phyloP scores from a whole-genome alignment of 352 stramenopile species.

The Plasmopara muralis region DNA sequence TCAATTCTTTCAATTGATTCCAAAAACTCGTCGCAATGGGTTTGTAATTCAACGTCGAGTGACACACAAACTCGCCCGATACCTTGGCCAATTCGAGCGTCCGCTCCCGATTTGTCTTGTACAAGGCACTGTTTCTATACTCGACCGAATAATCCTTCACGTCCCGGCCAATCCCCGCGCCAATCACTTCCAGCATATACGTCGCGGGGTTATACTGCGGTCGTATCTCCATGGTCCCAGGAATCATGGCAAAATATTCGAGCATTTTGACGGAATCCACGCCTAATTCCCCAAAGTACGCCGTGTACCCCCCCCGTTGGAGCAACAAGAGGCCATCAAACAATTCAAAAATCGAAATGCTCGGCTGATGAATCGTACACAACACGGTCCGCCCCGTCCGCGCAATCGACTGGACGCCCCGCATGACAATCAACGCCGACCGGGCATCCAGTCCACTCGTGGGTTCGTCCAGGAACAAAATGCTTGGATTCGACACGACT shows the following conservation, averaged over 20 bases:
- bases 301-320: slow-evolving; percentile 39
- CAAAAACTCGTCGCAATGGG: slow-evolving; percentile 37
- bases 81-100: slow-evolving; percentile 30
- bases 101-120: slow-evolving; percentile 9
- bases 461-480: slow-evolving; percentile 92
- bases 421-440: slow-evolving; percentile 84
- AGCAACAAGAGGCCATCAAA: slow-evolving; percentile 90
- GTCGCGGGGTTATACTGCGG: slow-evolving; percentile 16
- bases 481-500: slow-evolving; percentile 88
- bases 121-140: slow-evolving; percentile 12
- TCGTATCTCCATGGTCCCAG: slow-evolving; percentile 33
- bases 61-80: slow-evolving; percentile 35
- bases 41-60: slow-evolving; percentile 40
- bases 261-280: slow-evolving; percentile 72
- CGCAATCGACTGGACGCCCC: slow-evolving; percentile 73
- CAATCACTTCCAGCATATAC: slow-evolving; percentile 13
- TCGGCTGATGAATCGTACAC: slow-evolving; percentile 54
- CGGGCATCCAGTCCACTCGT: slow-evolving; percentile 82
- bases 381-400: slow-evolving; percentile 83
- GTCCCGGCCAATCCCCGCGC: slow-evolving; percentile 12
- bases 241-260: slow-evolving; percentile 82
- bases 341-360: slow-evolving; percentile 86
- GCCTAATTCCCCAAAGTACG: slow-evolving; percentile 87
- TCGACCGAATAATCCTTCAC: slow-evolving; percentile 15
- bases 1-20: slow-evolving; percentile 31